Percentiles rank a stretch among this genome's conserved stretches.
These are phyloP conservation scores for Trichoderma gamsii DNA, from an alignment of 495 filamentous ascomycete species.

Conservation along the genomic window DNA sequence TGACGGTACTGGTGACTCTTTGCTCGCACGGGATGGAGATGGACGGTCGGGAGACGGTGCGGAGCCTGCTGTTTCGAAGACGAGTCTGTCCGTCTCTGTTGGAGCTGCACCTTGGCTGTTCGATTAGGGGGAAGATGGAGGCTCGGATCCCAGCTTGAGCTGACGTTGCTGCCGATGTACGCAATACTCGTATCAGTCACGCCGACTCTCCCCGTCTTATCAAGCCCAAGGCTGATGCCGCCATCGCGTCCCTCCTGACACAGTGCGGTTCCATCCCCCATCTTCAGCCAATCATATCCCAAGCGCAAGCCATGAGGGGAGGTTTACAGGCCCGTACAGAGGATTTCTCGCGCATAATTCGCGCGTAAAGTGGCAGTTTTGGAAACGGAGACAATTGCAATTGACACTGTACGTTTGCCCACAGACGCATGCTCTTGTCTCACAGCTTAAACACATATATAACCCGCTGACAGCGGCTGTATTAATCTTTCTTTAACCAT, in stretches of 20 bases:
- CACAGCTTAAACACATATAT: no score
- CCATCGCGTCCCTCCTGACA: slow-evolving; percentile 1
- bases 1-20: not conserved
- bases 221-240: not conserved
- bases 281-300: not conserved
- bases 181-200: no score
- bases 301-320: slow-evolving; percentile 8
- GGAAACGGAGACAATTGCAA: not conserved
- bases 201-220: not conserved
- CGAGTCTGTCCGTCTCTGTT: no score
- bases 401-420: slow-evolving; percentile 21
- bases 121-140: no score
- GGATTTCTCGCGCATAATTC: not conserved
- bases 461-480: no score
- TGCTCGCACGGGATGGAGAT: not conserved
- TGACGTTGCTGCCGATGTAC: not conserved
- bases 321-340: not conserved
- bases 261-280: not conserved
- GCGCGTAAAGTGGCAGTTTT: slow-evolving; percentile 3
- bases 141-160: no score
- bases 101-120: no score
- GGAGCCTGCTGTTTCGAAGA: no score
- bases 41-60: not conserved
- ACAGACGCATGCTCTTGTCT: not conserved
- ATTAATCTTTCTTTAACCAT: no score